phyloP scores from a whole-genome alignment of 352 stramenopile species.

The Globisporangium nagaii region DNA sequence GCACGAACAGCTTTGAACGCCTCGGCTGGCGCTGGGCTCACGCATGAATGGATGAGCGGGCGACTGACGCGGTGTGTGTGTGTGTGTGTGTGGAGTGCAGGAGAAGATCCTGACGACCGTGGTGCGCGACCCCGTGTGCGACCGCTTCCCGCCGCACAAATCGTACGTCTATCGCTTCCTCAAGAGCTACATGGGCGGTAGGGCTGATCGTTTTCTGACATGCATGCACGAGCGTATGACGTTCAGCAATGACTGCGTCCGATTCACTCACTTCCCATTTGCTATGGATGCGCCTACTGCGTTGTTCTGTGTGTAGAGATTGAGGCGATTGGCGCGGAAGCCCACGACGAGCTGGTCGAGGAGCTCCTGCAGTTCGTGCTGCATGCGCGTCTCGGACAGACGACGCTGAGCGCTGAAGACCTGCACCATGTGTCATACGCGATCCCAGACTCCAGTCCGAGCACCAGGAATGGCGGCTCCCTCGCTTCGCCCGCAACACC shows the following conservation, averaged over 20 bases:
- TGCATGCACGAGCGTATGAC: not conserved
- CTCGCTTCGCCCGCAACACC: no score
- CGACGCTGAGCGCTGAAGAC: slow-evolving; percentile 34
- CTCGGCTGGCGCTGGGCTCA: no score
- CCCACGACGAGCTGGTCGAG: slow-evolving; percentile 45
- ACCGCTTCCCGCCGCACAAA: slow-evolving; percentile 52
- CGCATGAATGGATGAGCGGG: not conserved
- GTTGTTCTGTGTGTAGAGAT: slow-evolving; percentile 53
- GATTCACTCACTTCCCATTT: not conserved
- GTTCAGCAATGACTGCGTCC: not conserved
- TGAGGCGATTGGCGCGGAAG: slow-evolving; percentile 32
- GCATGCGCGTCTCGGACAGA: slow-evolving; percentile 21
- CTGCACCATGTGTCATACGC: slow-evolving; percentile 77
- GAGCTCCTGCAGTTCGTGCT: slow-evolving; percentile 58
- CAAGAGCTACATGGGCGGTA: slow-evolving; percentile 62
- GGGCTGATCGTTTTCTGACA: not conserved
- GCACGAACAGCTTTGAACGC: no score
- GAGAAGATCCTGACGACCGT: slow-evolving; percentile 43
- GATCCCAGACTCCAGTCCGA: slow-evolving; percentile 21
- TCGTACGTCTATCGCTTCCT: slow-evolving; percentile 70
- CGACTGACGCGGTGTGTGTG: not conserved
- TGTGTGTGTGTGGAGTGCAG: slow-evolving; percentile 15
- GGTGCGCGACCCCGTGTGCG: slow-evolving; percentile 45
- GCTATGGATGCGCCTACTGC: not conserved
- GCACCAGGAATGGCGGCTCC: no score